Evolutionary conservation across 2,329 filamentous ascomycete genomes (phyloP), one percentile per base, ranked within the genome.

Genomic region (Scortechinia acanthostroma): DNA sequence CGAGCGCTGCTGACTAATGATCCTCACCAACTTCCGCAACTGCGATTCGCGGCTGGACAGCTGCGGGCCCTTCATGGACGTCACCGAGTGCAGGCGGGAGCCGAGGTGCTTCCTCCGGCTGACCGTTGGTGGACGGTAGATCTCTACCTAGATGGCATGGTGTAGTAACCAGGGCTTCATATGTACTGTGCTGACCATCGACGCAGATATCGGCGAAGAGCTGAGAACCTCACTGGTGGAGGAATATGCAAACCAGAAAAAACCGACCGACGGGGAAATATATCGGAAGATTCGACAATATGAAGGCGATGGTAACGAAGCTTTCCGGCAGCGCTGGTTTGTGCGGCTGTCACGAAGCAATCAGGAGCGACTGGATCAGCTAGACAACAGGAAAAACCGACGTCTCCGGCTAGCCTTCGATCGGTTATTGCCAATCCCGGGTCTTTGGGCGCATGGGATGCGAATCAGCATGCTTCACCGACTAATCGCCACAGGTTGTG

Each of bases 371-470:
- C 43, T 40, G 42, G 23, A 50, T 37, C 49, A 51, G 47, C 42
- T 56, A 17, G 25, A 30, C 25, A 30, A 30, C n/a, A n/a, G n/a
- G n/a, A 30, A n/a, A 30, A 42, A 58, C 42, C 19, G 33, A 23
- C 47, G 50, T 28, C 49, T 59, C 22, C 50, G 51, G 22, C 35
- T 49, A 42, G 54, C 52, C 13, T 63, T 64, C 50, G 48, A 65
- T 44, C 44, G 33, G 15, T 47, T 63, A 21, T 51, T 60, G 2
- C 42, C 46, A 21, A 58, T 65, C 19, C 55, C 55, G 15, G 52
- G 54, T 42, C 53, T 60, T 42, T 58, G 52, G 53, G 50, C 25
- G 25, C 25, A 50, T 44, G 54, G 52, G 42, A 59, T 62, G 47
- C 51, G 52, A 33, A 48, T 61, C 4, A 53, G 56, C 30, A 53